Evolutionary conservation across 169 alveolate genomes (phyloP).

Genomic region (Toxoplasma gondii): DNA sequence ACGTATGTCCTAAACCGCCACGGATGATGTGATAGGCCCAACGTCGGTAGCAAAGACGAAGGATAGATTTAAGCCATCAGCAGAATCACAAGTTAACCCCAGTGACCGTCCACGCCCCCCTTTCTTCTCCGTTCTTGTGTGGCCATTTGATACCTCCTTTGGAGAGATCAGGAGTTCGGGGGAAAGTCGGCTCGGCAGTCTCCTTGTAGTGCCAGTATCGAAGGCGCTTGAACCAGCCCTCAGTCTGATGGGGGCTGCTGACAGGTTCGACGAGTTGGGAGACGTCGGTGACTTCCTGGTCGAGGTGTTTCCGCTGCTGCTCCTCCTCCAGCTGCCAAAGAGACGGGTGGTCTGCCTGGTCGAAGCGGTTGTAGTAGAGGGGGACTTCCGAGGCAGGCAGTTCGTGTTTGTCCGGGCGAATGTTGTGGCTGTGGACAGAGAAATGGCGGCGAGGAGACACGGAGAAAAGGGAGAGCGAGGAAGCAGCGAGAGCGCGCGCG

Average conservation of each 20-base stretch:
- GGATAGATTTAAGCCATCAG: no score
- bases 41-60: no score
- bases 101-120: no score
- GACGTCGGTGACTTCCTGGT: constrained; percentile 69
- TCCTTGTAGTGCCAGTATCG: constrained; percentile 85
- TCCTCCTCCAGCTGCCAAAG: constrained; percentile 82
- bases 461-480: background rate
- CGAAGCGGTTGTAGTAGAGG: constrained; percentile 82
- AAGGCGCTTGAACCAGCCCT: constrained; percentile 77
- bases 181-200: constrained; percentile 89
- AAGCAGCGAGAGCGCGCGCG: background rate
- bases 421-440: constrained; percentile 58
- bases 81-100: no score
- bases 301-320: constrained; percentile 59
- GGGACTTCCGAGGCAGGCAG: constrained; percentile 88
- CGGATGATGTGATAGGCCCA: no score
- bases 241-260: constrained; percentile 82
- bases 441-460: background rate
- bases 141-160: constrained; percentile 62
- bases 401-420: constrained; percentile 70
- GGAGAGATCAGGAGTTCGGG: constrained; percentile 84
- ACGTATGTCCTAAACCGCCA: no score
- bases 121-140: no score
- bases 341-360: constrained; percentile 85
- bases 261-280: constrained; percentile 79